These are phyloP conservation scores for Clarireedia monteithiana DNA, from an alignment of 2,329 filamentous ascomycete species.

Conservation along the genomic window DNA sequence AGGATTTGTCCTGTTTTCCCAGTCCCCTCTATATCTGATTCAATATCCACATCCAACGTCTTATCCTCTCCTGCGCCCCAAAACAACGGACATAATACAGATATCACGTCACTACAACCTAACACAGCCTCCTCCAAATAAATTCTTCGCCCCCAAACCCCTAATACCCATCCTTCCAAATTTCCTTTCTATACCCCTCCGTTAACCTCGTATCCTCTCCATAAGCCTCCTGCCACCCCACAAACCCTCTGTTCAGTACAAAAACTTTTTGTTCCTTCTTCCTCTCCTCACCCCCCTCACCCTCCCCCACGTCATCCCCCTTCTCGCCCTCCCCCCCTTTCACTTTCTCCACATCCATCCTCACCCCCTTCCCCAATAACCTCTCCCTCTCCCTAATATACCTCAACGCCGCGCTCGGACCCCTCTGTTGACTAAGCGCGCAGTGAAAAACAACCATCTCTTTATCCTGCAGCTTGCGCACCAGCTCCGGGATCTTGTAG, in stretches of 20 bases:
- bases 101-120: too few species aligned
- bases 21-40: too few species aligned
- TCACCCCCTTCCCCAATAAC: slow-evolving; percentile 26
- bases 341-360: slow-evolving; percentile 15
- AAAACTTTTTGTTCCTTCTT: slow-evolving; percentile 59
- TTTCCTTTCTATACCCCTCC: slow-evolving; percentile 73
- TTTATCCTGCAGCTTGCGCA: slow-evolving; percentile 67
- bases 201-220: slow-evolving; percentile 75
- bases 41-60: too few species aligned
- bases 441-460: slow-evolving; percentile 92
- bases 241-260: slow-evolving; percentile 78
- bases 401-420: slow-evolving; percentile 72
- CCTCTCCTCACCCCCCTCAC: slow-evolving; percentile 22
- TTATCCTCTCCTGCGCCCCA: too few species aligned
- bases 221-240: slow-evolving; percentile 79
- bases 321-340: slow-evolving; percentile 16
- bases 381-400: slow-evolving; percentile 67
- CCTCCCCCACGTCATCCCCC: slow-evolving; percentile 29
- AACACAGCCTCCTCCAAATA: neutral
- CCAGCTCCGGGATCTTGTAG: slow-evolving; percentile 70
- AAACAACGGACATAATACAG: too few species aligned
- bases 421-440: slow-evolving; percentile 81
- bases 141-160: neutral
- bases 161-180: slow-evolving; percentile 52
- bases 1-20: too few species aligned